Conservation (phyloP, 1,139 yeast genomes). For the Hyphopichia buzzinii region DNA sequence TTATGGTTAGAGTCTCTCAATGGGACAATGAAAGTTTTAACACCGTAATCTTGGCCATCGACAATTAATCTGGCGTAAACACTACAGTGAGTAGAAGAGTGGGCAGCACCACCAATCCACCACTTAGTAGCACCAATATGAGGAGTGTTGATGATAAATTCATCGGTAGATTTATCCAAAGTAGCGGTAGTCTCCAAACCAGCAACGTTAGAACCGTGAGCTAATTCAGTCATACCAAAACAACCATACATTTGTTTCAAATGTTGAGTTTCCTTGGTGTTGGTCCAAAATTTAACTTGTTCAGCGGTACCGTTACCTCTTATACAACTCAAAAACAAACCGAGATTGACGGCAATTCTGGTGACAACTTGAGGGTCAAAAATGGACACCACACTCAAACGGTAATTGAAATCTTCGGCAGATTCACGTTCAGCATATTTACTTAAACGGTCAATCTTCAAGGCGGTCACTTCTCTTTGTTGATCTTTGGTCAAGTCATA, state of each 20-base stretch:
- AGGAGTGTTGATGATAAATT: slow-evolving; percentile 46
- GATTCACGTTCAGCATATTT: slow-evolving; percentile 39
- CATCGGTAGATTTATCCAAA: slow-evolving; percentile 38
- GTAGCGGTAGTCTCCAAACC: slow-evolving; percentile 50
- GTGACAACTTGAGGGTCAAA: slow-evolving; percentile 59
- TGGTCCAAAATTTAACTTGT: slow-evolving; percentile 42
- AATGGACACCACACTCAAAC: slow-evolving; percentile 56
- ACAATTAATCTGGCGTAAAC: slow-evolving; percentile 46
- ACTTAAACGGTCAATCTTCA: slow-evolving; percentile 36
- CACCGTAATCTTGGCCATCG: slow-evolving; percentile 46
- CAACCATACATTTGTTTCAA: slow-evolving; percentile 44
- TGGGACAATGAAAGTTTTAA: slow-evolving; percentile 49
- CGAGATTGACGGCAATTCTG: slow-evolving; percentile 61
- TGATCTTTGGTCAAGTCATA: slow-evolving; percentile 38
- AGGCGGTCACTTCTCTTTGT: slow-evolving; percentile 36
- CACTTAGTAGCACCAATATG: slow-evolving; percentile 51
- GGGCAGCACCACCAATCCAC: slow-evolving; percentile 56
- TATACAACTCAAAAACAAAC: slow-evolving; percentile 65
- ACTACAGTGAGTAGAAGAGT: slow-evolving; percentile 45
- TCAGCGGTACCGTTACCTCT: slow-evolving; percentile 67
- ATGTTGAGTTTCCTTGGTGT: slow-evolving; percentile 34
- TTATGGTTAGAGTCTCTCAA: slow-evolving; percentile 46
- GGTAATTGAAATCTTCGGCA: slow-evolving; percentile 33
- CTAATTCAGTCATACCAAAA: slow-evolving; percentile 51
- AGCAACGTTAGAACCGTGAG: slow-evolving; percentile 48